Evolutionary conservation across 257 asterid species (phyloP).

Genomic region (Misopates orontium): DNA sequence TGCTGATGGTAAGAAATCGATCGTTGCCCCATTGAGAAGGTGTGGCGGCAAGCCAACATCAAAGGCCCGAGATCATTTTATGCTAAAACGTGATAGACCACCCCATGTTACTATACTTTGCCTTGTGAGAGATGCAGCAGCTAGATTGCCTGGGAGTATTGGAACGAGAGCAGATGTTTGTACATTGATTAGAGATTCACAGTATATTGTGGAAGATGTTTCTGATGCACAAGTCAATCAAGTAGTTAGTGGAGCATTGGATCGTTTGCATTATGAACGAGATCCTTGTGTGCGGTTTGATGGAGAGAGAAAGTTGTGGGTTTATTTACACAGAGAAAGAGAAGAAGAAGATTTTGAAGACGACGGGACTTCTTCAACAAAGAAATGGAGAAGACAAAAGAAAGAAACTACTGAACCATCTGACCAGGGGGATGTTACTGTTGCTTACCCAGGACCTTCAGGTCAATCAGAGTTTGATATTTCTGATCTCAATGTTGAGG

Average conservation of each 20-base stretch:
- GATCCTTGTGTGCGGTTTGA: constrained; percentile 98
- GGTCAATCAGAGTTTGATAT: constrained; percentile 63
- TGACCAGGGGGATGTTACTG: constrained; percentile 65
- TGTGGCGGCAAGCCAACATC: constrained; percentile 99
- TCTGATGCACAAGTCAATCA: constrained; percentile 94
- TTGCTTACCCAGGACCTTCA: constrained; percentile 51
- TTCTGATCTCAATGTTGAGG: constrained; percentile 70
- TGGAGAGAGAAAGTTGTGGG: constrained; percentile 96
- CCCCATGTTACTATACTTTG: constrained; percentile 98
- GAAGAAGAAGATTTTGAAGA: constrained; percentile 99
- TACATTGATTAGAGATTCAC: constrained; percentile 92
- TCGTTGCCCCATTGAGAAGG: constrained; percentile 98
- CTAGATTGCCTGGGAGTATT: constrained; percentile 97
- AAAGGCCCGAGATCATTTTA: constrained; percentile 98
- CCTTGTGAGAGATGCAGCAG: constrained; percentile 98
- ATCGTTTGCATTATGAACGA: constrained; percentile 93
- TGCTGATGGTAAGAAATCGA: constrained; percentile 90
- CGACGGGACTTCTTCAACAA: constrained; percentile 97
- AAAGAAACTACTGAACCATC: constrained; percentile 78
- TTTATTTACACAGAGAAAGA: constrained; percentile 84
- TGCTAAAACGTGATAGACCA: constrained; percentile 93
- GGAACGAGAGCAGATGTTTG: constrained; percentile 99
- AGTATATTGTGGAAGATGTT: constrained; percentile 87
- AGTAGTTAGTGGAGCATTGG: constrained; percentile 97
- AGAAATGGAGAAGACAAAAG: constrained; percentile 96